Percentiles rank a stretch among this genome's conserved stretches.
phyloP scores from a whole-genome alignment of 495 filamentous ascomycete genomes.

The Podospora sp. region DNA sequence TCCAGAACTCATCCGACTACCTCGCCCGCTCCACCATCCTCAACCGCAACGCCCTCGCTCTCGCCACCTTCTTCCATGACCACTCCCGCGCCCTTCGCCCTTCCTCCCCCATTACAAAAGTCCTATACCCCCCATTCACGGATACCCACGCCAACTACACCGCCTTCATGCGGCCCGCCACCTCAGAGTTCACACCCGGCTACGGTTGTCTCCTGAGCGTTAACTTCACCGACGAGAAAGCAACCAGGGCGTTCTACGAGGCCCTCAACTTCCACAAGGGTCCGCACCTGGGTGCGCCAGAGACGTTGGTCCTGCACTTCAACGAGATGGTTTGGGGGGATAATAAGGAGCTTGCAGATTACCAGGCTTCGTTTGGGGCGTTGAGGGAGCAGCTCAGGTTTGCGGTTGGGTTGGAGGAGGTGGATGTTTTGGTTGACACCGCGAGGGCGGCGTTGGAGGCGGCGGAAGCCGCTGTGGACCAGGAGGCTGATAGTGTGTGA shows the following conservation, averaged over 20 bases:
- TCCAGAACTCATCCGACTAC: conserved; percentile 46
- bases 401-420: conserved; percentile 46
- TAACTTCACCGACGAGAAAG: conserved; percentile 42
- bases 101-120: conserved; percentile 35
- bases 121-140: conserved; percentile 48
- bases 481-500: not conserved
- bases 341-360: conserved; percentile 22
- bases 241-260: conserved; percentile 46
- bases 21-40: conserved; percentile 40
- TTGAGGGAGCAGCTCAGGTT: conserved; percentile 41
- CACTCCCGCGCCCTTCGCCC: conserved; percentile 18
- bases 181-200: conserved; percentile 25
- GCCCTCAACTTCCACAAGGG: conserved; percentile 44
- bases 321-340: conserved; percentile 41
- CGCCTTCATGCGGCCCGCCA: conserved; percentile 34
- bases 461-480: conserved; percentile 31
- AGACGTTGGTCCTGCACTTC: conserved; percentile 47
- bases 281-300: conserved; percentile 53
- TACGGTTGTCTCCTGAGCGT: conserved; percentile 45
- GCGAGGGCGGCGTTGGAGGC: conserved; percentile 36
- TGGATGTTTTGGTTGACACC: conserved; percentile 38
- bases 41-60: conserved; percentile 46
- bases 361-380: conserved; percentile 36
- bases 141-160: conserved; percentile 38
- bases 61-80: conserved; percentile 41